These are phyloP conservation scores for Mycocentrospora acerina DNA, from an alignment of 2,329 filamentous ascomycete genomes.

Conservation along the genomic window DNA sequence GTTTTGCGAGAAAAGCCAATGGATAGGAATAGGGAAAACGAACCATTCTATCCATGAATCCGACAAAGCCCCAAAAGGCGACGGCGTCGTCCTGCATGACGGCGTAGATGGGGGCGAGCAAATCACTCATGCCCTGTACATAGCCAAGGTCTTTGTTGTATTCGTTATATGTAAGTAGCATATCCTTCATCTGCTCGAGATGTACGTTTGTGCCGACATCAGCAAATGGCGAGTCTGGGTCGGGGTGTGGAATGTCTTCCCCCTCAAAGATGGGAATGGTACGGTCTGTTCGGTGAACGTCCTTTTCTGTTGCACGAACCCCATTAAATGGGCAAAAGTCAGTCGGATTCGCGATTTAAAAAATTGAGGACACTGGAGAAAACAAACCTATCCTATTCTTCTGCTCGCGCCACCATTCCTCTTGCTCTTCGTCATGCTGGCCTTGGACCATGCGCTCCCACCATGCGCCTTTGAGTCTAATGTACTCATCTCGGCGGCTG, in stretches of 20 bases:
- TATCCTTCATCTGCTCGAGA: constrained; percentile 98
- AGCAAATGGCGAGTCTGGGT: constrained; percentile 92
- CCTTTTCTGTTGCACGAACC: constrained; percentile 75
- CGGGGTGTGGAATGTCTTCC: constrained; percentile 94
- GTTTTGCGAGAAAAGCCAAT: too few species aligned
- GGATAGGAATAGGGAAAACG: too few species aligned
- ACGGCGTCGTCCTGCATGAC: constrained; percentile 96
- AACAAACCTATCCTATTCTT: constrained; percentile 84
- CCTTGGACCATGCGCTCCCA: constrained; percentile 92
- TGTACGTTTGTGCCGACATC: constrained; percentile 94
- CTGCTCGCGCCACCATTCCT: constrained; percentile 97
- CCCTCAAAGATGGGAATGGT: constrained; percentile 93
- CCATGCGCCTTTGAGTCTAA: constrained; percentile 90
- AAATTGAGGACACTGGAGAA: constrained; percentile 2
- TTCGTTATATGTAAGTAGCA: constrained; percentile 98
- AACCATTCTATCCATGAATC: constrained; percentile 94
- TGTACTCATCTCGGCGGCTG: constrained; percentile 87
- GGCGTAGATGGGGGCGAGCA: constrained; percentile 93
- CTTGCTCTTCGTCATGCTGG: constrained; percentile 74
- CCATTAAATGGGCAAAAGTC: constrained; percentile 57
- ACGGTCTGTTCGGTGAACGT: constrained; percentile 95
- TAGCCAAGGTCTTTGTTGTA: constrained; percentile 95
- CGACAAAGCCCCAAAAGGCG: constrained; percentile 94
- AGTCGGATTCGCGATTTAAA: constrained; percentile 29
- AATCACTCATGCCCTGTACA: constrained; percentile 97